Percentiles rank a stretch among this genome's conserved stretches.
These are phyloP conservation scores for Taphrina confusa DNA, from an alignment of 1,139 yeast genomes.

Conservation along the genomic window DNA sequence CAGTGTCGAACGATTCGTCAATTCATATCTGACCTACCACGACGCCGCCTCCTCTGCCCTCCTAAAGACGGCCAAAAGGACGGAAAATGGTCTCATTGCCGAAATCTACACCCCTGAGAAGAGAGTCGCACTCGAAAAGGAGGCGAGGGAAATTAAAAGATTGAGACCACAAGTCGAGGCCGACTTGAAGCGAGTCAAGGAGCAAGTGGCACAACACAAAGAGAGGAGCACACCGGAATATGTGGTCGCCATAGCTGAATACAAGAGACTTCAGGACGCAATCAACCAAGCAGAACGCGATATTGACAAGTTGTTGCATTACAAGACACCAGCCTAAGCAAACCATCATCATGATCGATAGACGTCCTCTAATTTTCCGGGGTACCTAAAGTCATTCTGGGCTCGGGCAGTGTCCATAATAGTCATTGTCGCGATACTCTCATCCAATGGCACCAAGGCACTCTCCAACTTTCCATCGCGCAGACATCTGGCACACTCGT, in stretches of 20 bases:
- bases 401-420: slow-evolving; percentile 53
- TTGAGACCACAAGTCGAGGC: slow-evolving; percentile 2
- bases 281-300: slow-evolving; percentile 16
- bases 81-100: neutral
- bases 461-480: slow-evolving; percentile 48
- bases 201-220: slow-evolving; percentile 6
- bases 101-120: slow-evolving; percentile 8
- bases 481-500: slow-evolving; percentile 54
- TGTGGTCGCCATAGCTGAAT: slow-evolving; percentile 1
- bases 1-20: slow-evolving; percentile 5
- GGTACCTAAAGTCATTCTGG: slow-evolving; percentile 52
- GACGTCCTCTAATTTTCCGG: slow-evolving; percentile 47
- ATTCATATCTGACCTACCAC: slow-evolving; percentile 4
- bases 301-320: slow-evolving; percentile 10
- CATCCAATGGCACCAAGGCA: slow-evolving; percentile 51
- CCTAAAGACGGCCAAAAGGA: neutral
- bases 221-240: slow-evolving; percentile 14
- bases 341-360: neutral
- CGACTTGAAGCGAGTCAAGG: neutral
- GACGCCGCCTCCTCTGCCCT: slow-evolving; percentile 11
- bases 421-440: slow-evolving; percentile 52
- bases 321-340: neutral
- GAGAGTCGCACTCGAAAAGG: neutral
- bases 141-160: neutral
- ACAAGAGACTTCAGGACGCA: slow-evolving; percentile 2